Evolutionary conservation across 805 yeast genomes (phyloP).

Genomic region (Phaffomyces thermotolerans): DNA sequence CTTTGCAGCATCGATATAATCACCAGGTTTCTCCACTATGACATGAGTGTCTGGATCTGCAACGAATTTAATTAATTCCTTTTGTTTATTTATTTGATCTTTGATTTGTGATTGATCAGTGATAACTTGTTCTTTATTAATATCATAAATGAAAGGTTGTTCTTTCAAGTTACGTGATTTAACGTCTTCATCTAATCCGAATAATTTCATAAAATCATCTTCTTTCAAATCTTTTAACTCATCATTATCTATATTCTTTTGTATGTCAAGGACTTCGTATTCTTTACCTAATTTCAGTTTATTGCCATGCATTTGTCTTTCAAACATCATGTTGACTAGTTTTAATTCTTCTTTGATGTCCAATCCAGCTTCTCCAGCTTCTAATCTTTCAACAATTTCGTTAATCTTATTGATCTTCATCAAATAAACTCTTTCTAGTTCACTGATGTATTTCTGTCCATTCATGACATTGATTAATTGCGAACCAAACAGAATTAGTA

Average conservation of each 20-base stretch:
- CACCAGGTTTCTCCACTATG: conserved; percentile 34
- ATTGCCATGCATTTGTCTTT: conserved; percentile 4
- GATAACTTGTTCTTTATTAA: conserved; percentile 5
- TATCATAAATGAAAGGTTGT: not conserved
- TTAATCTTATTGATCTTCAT: conserved; percentile 32
- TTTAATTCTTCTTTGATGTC: conserved; percentile 35
- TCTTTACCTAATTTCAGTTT: conserved; percentile 7
- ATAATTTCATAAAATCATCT: conserved; percentile 11
- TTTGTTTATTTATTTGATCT: conserved; percentile 24
- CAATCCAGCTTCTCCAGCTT: conserved; percentile 30
- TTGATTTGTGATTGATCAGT: conserved; percentile 11
- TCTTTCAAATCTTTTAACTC: conserved; percentile 15
- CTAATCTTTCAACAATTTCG: conserved; percentile 31
- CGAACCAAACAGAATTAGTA: conserved; percentile 39
- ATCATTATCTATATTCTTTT: conserved; percentile 7
- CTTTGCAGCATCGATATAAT: conserved; percentile 30
- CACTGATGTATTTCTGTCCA: conserved; percentile 32
- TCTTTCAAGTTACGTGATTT: too few relatives aligned
- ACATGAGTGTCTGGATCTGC: conserved; percentile 29
- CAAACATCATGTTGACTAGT: conserved; percentile 29
- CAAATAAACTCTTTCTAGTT: conserved; percentile 31
- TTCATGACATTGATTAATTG: conserved; percentile 40
- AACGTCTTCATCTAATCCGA: conserved; percentile 7
- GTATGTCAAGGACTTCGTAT: conserved; percentile 19
- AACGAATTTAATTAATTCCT: conserved; percentile 23